Base-by-base conservation (phyloP, 768 basidiomycete species). In the Lactifluus echinatus region DNA sequence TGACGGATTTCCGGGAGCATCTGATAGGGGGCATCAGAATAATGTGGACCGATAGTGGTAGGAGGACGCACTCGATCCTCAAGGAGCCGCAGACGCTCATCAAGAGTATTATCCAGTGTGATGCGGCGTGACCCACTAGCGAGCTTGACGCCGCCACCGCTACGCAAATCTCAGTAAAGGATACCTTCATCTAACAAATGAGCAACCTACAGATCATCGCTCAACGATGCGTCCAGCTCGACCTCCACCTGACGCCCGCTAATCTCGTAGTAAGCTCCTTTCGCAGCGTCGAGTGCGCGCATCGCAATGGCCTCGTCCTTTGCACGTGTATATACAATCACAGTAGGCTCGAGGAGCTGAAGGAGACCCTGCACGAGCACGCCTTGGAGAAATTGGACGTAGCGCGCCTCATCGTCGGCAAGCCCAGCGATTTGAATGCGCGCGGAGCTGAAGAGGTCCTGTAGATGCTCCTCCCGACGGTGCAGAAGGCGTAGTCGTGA, bases 1-100 rank as follows among this genome's bases (percentile, higher is more conserved):
- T 77, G 78, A 64, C 95, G 77, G 64, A 98, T 91, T 73, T 96
- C 93, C 2, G 95, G 95, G 24, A 98, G 76, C 95, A 97, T 97
- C 91, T 95, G 57, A 2, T 8, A 21, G 2, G 12, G 28, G 34
- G 26, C 8, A 28, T 59, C n/a, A 59, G 58, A 24, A 39, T 28
- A n/a, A 45, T 19, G 17, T 10, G 34, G 8, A 8, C n/a, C 23
- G 11, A 36, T 15, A 12, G 26, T 4, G 8, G 23, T 31, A 21
- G 26, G 21, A 48, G 21, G 10, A 72, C 84, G 61, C 61, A 91
- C 93, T 73, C 87, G 79, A 67, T 96, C 91, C 72, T 97, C 93
- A 39, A 99, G 74, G 63, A 98, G 70, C 62, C 84, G 79, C 66
- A 99, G 72, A 46, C 95, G 80, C 70, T 97, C 93, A 64, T 95